These are phyloP conservation scores for Nephromyces sp. DNA, from an alignment of 169 alveolate species.

Conservation along the genomic window DNA sequence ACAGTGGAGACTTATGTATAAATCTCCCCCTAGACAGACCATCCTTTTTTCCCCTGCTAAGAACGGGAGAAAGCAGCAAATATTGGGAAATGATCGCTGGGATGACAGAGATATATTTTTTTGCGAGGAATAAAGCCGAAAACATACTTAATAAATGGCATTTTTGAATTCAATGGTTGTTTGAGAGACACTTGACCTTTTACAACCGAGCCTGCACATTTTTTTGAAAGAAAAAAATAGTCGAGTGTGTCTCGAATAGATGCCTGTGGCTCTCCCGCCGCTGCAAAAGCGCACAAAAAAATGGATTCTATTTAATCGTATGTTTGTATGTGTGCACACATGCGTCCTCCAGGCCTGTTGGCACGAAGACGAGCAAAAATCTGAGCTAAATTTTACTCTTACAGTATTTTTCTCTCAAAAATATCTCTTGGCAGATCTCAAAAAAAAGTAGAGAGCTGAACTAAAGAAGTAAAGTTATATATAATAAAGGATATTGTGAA, in stretches of 20 bases:
- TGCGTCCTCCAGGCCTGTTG: too few species aligned
- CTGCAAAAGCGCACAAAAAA: slow-evolving; percentile 3
- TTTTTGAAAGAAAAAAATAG: slow-evolving; percentile 25
- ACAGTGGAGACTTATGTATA: too few species aligned
- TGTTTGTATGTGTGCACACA: neutral
- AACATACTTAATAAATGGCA: slow-evolving; percentile 4
- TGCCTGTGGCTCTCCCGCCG: slow-evolving; percentile 13
- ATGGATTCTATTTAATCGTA: neutral
- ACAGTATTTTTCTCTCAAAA: too few species aligned
- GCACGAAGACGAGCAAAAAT: too few species aligned
- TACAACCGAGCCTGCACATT: slow-evolving; percentile 28
- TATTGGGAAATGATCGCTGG: slow-evolving; percentile 33
- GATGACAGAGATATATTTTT: slow-evolving; percentile 15
- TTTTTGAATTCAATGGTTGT: slow-evolving; percentile 14
- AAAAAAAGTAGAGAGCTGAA: too few species aligned
- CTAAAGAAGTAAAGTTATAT: too few species aligned
- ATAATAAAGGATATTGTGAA: too few species aligned
- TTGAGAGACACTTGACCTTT: slow-evolving; percentile 26
- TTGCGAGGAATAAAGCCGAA: slow-evolving; percentile 23
- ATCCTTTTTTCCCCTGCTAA: too few species aligned
- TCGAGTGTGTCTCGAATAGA: slow-evolving; percentile 31
- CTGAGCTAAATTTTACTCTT: too few species aligned
- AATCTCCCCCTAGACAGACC: too few species aligned
- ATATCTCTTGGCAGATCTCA: too few species aligned
- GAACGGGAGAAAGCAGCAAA: too few species aligned